phyloP scores from a whole-genome alignment of 441 rosid genomes.

The Breynia disticha region DNA sequence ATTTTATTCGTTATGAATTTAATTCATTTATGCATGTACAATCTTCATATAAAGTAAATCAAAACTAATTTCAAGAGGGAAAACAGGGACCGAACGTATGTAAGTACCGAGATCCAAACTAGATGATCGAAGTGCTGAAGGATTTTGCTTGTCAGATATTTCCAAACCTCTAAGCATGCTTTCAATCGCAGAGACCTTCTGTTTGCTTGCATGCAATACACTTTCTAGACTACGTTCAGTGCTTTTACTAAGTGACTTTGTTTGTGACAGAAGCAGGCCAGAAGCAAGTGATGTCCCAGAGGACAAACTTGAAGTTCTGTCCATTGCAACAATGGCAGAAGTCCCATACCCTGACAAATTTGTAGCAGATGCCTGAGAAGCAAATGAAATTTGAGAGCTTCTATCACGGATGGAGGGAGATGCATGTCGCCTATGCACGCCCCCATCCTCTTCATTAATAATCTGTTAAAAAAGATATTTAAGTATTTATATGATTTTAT shows the following conservation, averaged over 20 bases:
- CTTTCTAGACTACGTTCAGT: conserved; percentile 89
- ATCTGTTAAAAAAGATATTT: conserved; percentile 31
- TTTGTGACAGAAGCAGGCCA: conserved; percentile 66
- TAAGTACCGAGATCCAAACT: conserved; percentile 97
- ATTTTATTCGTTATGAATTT: conserved; percentile 4
- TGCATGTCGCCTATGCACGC: conserved; percentile 88
- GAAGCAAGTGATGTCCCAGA: conserved; percentile 70
- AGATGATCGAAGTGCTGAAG: conserved; percentile 66
- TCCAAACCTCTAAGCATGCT: conserved; percentile 98
- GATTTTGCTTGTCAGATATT: conserved; percentile 69
- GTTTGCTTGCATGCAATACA: conserved; percentile 94
- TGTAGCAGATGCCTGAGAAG: conserved; percentile 46
- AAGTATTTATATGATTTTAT: neutral
- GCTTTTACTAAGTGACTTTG: conserved; percentile 62
- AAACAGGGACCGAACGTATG: conserved; percentile 18
- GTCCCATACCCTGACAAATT: conserved; percentile 82
- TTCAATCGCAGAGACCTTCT: conserved; percentile 98
- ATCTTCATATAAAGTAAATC: conserved; percentile 8
- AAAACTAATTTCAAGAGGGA: conserved; percentile 7
- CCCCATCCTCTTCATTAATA: conserved; percentile 94
- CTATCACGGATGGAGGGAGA: conserved; percentile 95
- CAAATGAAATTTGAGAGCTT: conserved; percentile 47
- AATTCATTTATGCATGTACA: neutral
- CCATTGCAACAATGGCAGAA: conserved; percentile 97
- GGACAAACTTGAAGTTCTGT: conserved; percentile 74